Evolutionary conservation across 78 protist species (phyloP).

Genomic region (Blattamonas nauphoetae): DNA sequence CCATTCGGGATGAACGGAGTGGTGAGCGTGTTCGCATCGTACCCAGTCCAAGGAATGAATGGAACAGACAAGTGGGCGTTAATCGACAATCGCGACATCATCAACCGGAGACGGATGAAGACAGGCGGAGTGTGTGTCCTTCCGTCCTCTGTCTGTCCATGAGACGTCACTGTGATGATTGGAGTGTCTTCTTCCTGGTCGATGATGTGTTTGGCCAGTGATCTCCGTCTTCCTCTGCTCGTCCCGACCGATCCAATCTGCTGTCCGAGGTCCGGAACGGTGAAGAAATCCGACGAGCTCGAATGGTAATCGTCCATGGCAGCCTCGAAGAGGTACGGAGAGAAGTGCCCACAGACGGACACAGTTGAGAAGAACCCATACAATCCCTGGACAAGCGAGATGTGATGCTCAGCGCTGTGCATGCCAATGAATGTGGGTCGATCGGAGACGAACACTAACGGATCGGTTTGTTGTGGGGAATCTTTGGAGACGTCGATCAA

Average conservation of each 20-base stretch:
- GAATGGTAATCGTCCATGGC: too few relatives aligned
- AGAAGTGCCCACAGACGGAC: neutral
- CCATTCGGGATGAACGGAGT: too few relatives aligned
- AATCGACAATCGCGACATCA: neutral
- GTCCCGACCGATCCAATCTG: too few relatives aligned
- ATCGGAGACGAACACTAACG: too few relatives aligned
- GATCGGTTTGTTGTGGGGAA: too few relatives aligned
- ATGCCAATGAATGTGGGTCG: too few relatives aligned
- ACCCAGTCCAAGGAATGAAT: neutral
- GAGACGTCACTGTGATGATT: neutral
- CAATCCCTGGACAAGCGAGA: neutral
- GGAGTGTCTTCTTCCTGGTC: too few relatives aligned
- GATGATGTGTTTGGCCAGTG: too few relatives aligned
- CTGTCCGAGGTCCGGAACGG: neutral
- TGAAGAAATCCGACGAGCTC: too few relatives aligned
- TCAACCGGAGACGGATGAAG: neutral
- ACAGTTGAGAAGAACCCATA: neutral
- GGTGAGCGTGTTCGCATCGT: too few relatives aligned
- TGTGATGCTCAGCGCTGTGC: neutral
- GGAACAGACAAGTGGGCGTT: neutral
- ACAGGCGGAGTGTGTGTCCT: neutral
- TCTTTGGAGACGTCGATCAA: too few relatives aligned
- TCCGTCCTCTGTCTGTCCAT: neutral
- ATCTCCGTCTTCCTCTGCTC: too few relatives aligned
- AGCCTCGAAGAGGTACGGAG: neutral